Percentiles rank a stretch among this genome's conserved stretches.
Conservation (phyloP, 2,329 filamentous ascomycete species). For the Pestalotiopsis sp. region DNA sequence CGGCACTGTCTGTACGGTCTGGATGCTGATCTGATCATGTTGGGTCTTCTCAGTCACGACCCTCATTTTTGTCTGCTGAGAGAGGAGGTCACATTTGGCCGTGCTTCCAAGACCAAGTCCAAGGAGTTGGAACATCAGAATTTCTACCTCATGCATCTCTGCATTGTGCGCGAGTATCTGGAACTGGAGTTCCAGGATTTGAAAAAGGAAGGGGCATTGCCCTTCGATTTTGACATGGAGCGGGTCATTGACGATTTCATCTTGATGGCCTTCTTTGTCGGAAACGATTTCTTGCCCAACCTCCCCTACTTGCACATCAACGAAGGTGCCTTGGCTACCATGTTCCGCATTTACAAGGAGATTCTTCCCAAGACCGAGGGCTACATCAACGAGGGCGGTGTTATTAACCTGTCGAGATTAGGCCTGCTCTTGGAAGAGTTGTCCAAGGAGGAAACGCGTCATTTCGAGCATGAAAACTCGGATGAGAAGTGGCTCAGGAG, state of each 20-base stretch:
- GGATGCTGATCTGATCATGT: conserved; percentile 97
- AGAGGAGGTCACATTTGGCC: conserved; percentile 97
- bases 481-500: conserved; percentile 92
- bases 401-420: conserved; percentile 84
- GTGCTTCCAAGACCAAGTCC: conserved; percentile 82
- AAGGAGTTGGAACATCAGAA: conserved; percentile 99
- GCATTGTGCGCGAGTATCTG: conserved; percentile 95
- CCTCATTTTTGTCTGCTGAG: conserved; percentile 96
- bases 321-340: conserved; percentile 92
- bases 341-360: conserved; percentile 96
- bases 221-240: conserved; percentile 89
- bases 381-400: conserved; percentile 94
- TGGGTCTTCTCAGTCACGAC: conserved; percentile 94
- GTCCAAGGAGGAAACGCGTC: conserved; percentile 85
- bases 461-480: conserved; percentile 87
- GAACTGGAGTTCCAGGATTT: conserved; percentile 97
- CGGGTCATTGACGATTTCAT: conserved; percentile 99
- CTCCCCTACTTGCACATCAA: conserved; percentile 97
- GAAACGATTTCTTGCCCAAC: conserved; percentile 98
- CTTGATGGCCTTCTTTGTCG: conserved; percentile 98
- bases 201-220: conserved; percentile 70
- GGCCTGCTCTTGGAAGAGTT: conserved; percentile 80
- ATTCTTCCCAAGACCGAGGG: conserved; percentile 85
- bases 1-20: conserved; percentile 97
- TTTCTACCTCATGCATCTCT: conserved; percentile 96